Conservation (phyloP, 139 green algal species). For the Microglena sp. region DNA sequence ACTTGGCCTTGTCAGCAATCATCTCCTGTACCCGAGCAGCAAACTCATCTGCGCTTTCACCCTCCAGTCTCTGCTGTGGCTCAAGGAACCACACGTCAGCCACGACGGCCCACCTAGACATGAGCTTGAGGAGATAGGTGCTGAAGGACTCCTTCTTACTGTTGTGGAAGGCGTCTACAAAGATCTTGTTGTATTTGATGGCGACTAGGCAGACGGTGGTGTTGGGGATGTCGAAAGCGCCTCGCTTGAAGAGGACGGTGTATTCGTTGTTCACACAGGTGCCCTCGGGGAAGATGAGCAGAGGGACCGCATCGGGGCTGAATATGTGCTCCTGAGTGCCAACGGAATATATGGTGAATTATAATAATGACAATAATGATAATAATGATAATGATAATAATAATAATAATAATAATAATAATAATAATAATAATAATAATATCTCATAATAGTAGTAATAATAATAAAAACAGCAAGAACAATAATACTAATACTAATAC, state of each 20-base stretch:
- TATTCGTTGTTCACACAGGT: conserved; percentile 99
- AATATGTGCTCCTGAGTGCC: conserved; percentile 59
- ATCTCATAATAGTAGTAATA: no score
- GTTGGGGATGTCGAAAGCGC: conserved; percentile 90
- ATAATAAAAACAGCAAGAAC: no score
- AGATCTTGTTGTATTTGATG: conserved; percentile 99
- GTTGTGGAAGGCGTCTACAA: conserved; percentile 99
- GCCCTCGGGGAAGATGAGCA: conserved; percentile 98
- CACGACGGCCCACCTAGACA: conserved; percentile 92
- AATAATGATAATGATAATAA: no score
- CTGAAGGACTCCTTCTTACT: conserved; percentile 80
- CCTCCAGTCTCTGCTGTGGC: no score
- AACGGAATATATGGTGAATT: no score
- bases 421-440: no score
- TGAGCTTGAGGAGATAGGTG: conserved; percentile 78
- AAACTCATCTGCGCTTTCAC: conserved; percentile 74
- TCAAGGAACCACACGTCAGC: conserved; percentile 92
- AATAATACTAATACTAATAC: no score
- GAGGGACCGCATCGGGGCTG: conserved; percentile 58
- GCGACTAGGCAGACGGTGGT: conserved; percentile 76
- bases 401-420: no score
- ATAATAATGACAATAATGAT: no score
- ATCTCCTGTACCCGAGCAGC: conserved; percentile 73
- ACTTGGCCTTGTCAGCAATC: conserved; percentile 66
- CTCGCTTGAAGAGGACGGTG: conserved; percentile 96